Conservation (phyloP, 352 stramenopile genomes). For the Phytophthora podocarpi region DNA sequence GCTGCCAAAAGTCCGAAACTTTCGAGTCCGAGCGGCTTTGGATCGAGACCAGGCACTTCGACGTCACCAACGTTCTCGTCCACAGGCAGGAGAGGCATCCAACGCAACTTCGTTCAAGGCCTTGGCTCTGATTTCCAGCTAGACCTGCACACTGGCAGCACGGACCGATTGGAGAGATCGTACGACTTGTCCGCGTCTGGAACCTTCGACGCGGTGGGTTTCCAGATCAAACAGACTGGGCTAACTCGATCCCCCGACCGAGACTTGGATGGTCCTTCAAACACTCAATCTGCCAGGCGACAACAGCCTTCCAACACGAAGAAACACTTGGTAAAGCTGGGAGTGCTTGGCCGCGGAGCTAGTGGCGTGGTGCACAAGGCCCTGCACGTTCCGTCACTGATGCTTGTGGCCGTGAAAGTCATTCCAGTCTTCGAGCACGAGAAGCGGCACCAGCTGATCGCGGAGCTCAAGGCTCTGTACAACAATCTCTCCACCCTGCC, state of each 20-base stretch:
- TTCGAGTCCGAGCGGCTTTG: constrained; percentile 17
- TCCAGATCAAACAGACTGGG: constrained; percentile 86
- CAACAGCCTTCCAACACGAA: constrained; percentile 65
- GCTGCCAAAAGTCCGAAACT: constrained; percentile 54
- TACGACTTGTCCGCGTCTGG: constrained; percentile 84
- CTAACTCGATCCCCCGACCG: constrained; percentile 71
- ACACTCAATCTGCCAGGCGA: constrained; percentile 20
- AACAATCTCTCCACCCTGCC: constrained; percentile 84
- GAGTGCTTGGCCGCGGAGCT: constrained; percentile 78
- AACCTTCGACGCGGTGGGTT: constrained; percentile 80
- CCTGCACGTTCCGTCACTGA: constrained; percentile 87
- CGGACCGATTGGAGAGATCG: constrained; percentile 70
- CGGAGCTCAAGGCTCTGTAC: constrained; percentile 86
- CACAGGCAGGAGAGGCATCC: constrained; percentile 70
- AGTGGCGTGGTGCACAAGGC: constrained; percentile 91
- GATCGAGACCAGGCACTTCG: constrained; percentile 34
- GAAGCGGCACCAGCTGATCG: constrained; percentile 88
- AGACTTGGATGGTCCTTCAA: constrained; percentile 19
- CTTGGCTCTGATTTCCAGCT: constrained; percentile 75
- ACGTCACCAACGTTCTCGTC: constrained; percentile 47
- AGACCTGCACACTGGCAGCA: constrained; percentile 62
- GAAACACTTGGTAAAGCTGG: constrained; percentile 86
- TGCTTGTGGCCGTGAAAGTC: constrained; percentile 91
- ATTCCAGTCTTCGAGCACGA: constrained; percentile 91
- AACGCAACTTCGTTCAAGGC: constrained; percentile 69